These are phyloP conservation scores for Limonium bicolor DNA, from an alignment of 148 eudicot genomes.

Conservation along the genomic window DNA sequence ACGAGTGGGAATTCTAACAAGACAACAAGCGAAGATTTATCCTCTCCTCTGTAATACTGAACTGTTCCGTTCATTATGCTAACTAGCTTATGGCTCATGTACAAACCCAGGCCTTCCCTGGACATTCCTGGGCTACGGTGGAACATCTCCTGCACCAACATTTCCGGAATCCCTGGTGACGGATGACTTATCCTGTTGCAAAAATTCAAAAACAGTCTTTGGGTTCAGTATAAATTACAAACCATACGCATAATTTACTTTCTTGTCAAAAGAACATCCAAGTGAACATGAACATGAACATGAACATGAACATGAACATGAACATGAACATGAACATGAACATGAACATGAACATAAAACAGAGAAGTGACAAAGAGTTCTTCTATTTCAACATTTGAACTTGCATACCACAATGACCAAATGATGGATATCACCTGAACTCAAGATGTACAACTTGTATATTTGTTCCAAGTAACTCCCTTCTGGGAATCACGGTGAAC, in stretches of 20 bases:
- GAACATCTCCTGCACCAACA: constrained; percentile 70
- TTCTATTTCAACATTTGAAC: too few relatives aligned
- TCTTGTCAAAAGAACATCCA: background rate
- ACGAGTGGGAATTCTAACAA: constrained; percentile 58
- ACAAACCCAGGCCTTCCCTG: constrained; percentile 76
- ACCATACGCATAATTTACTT: background rate
- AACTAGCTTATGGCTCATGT: constrained; percentile 69
- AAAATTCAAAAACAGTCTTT: background rate
- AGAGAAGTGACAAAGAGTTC: too few relatives aligned
- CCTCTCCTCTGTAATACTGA: constrained; percentile 64
- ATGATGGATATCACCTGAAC: constrained; percentile 80
- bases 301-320: too few relatives aligned
- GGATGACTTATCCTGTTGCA: constrained; percentile 65
- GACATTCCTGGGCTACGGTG: constrained; percentile 48
- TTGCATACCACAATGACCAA: too few relatives aligned
- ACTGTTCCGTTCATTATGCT: constrained; percentile 76
- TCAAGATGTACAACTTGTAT: constrained; percentile 66
- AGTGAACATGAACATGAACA: too few relatives aligned
- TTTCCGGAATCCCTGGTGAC: constrained; percentile 75
- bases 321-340: too few relatives aligned
- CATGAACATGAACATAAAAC: too few relatives aligned
- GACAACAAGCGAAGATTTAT: constrained; percentile 46
- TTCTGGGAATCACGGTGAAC: constrained; percentile 33
- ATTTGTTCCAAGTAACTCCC: constrained; percentile 42
- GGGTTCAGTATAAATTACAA: background rate